Conservation (phyloP, 257 asterid species). For the Ocimum tenuiflorum region DNA sequence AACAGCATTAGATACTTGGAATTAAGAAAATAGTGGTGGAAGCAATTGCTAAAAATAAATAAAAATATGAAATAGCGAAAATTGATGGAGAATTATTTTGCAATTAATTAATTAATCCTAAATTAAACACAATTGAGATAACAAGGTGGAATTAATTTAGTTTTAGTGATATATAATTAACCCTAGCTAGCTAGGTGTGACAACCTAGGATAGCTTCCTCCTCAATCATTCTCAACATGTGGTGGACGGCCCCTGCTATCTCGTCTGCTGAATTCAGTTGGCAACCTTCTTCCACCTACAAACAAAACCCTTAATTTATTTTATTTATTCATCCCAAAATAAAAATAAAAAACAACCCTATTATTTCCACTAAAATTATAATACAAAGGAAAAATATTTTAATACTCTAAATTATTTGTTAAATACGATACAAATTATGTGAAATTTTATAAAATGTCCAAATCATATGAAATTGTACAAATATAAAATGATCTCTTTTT, state of each 20-base stretch:
- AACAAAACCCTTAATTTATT: background rate
- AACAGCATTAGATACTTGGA: no score
- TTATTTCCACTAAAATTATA: conserved; percentile 12
- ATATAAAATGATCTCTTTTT: no score
- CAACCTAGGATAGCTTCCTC: conserved; percentile 64
- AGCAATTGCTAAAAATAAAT: no score
- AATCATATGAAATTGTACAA: no score
- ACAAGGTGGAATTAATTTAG: no score
- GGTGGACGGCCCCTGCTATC: conserved; percentile 85
- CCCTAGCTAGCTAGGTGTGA: conserved; percentile 52
- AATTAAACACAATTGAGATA: conserved; percentile 13
- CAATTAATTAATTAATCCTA: conserved; percentile 17
- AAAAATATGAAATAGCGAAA: no score
- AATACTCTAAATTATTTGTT: no score
- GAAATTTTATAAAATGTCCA: no score
- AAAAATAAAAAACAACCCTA: background rate
- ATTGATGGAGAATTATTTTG: background rate
- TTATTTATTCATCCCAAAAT: background rate
- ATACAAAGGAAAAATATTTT: conserved; percentile 12
- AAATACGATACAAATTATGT: no score
- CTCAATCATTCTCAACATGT: conserved; percentile 86
- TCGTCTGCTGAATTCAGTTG: conserved; percentile 82
- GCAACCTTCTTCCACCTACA: conserved; percentile 97
- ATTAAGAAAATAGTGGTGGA: no score
- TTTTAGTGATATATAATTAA: no score